Conservation (phyloP, 345 rosid genomes). For the Eucalyptus globulus region DNA sequence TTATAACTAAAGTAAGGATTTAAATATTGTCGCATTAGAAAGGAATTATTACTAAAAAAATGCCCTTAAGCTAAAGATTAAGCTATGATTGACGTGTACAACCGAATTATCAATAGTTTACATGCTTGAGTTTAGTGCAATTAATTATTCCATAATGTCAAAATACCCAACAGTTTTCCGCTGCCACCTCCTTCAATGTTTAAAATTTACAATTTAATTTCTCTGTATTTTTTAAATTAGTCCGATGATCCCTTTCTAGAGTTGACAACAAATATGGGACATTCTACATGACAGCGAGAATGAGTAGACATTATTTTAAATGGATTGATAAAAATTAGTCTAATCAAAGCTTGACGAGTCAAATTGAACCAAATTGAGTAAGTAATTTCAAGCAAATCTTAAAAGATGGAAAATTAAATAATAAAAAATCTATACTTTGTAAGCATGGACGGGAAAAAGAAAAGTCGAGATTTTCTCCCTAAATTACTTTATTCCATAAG, state of each 20-base stretch:
- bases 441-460: neutral
- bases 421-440: neutral
- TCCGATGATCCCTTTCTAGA: neutral
- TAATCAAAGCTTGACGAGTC: neutral
- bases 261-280: neutral
- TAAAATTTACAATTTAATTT: neutral
- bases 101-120: neutral
- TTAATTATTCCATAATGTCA: neutral
- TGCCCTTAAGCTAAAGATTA: neutral
- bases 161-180: neutral
- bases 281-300: neutral
- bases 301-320: neutral
- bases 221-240: neutral
- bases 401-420: neutral
- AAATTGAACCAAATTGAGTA: neutral
- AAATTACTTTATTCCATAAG: rapidly evolving
- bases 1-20: neutral
- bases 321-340: neutral
- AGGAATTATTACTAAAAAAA: neutral
- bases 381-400: neutral
- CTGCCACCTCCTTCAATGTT: neutral
- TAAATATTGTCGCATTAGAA: neutral
- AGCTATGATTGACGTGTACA: neutral
- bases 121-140: neutral
- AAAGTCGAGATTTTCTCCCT: neutral